Percentiles rank a stretch among this genome's conserved stretches.
phyloP scores from a whole-genome alignment of 2,329 filamentous ascomycete species.

The Talaromyces albobiverticillius region DNA sequence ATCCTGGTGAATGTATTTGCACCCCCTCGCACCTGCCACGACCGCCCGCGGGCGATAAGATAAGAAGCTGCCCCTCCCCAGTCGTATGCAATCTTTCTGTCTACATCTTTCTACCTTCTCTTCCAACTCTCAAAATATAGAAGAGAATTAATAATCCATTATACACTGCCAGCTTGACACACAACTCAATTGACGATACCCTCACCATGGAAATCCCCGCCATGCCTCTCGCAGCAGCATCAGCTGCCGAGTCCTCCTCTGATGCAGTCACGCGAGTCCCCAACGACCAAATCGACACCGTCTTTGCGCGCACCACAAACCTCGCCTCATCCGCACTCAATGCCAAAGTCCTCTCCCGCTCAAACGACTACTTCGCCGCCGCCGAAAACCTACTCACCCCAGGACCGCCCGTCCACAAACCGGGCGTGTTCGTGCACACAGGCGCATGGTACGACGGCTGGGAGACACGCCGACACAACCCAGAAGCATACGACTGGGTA shows the following conservation, averaged over 20 bases:
- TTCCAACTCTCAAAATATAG: neutral
- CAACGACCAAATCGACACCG: constrained; percentile 50
- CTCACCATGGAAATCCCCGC: constrained; percentile 8
- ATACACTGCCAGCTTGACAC: no score
- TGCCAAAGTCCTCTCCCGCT: constrained; percentile 54
- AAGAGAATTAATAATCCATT: no score
- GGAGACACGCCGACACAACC: constrained; percentile 62
- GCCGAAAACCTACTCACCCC: constrained; percentile 59
- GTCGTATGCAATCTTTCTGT: no score
- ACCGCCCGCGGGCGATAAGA: constrained; percentile 12
- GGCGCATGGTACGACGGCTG: constrained; percentile 65
- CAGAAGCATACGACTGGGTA: constrained; percentile 57
- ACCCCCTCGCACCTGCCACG: no score
- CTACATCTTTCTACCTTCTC: neutral
- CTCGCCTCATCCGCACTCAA: constrained; percentile 46
- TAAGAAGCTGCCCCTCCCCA: constrained; percentile 11
- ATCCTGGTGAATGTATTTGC: no score
- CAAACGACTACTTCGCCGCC: constrained; percentile 61
- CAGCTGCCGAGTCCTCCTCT: no score
- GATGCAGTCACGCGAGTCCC: constrained; percentile 38
- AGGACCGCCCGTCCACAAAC: constrained; percentile 53
- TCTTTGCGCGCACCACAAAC: constrained; percentile 55
- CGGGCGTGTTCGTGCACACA: constrained; percentile 58
- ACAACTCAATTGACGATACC: no score
- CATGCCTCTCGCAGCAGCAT: no score